Conservation (phyloP, 2,329 filamentous ascomycete species). For the Colletotrichum camelliae region DNA sequence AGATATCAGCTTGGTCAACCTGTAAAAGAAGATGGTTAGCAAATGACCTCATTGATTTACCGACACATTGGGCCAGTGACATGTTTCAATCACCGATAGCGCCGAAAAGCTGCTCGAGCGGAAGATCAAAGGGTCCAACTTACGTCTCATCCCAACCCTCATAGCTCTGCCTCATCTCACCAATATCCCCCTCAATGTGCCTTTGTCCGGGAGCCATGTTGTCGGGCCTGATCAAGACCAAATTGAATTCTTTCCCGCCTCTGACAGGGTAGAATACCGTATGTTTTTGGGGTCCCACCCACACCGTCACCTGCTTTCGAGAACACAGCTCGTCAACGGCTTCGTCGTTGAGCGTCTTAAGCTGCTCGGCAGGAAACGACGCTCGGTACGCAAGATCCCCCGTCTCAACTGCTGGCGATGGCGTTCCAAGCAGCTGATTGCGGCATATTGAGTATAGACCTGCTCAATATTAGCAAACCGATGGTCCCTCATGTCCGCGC, state of each 20-base stretch:
- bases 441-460: slow-evolving; percentile 9
- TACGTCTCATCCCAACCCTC: slow-evolving; percentile 11
- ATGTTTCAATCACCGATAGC: not conserved
- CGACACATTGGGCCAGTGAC: not conserved
- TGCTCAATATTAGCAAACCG: not conserved
- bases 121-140: not conserved
- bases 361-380: not conserved
- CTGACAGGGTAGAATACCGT: slow-evolving; percentile 1
- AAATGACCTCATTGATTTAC: not conserved
- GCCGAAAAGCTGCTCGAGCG: not conserved
- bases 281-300: slow-evolving; percentile 2
- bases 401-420: not conserved
- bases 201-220: not conserved
- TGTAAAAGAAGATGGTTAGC: not conserved
- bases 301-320: not conserved
- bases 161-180: slow-evolving; percentile 6
- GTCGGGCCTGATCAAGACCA: not conserved
- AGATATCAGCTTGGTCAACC: slow-evolving; percentile 6
- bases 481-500: accelerated
- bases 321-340: not conserved
- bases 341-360: not conserved
- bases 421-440: not conserved
- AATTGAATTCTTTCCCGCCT: not conserved
- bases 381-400: slow-evolving; percentile 1
- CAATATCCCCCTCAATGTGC: not conserved